Evolutionary conservation across 140 eudicot genomes (phyloP), one percentile per base, ranked within the genome.

Genomic region (Cichorium intybus): DNA sequence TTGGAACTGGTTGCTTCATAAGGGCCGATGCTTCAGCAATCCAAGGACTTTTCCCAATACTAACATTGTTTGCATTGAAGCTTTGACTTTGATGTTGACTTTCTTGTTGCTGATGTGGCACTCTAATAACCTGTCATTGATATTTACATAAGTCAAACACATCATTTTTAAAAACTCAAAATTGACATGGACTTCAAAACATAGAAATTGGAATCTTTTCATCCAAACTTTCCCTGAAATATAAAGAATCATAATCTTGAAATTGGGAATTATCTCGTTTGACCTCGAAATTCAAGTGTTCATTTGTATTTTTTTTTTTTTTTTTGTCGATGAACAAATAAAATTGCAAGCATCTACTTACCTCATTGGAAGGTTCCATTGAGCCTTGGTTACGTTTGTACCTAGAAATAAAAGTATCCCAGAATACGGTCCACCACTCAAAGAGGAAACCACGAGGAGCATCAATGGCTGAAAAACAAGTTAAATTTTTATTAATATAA

Each of bases 401-500:
- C 71, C 90, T 74, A 56, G 81, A 77, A 70, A 87, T 70, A 50
- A 78, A 87, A 10, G 75, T 64, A 54, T 83, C 95, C 95, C 95
- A 83, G 31, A 87, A 84, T 9, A 87, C 81, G 0, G 91, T 49
- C 91, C 95, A 87, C 91, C 95, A 87, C 75, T 87, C 91, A 41
- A 60, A 84, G 24, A 87, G 80, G 75, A 87, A 87, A 18, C 95
- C 91, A 3, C 84, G 86, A 1, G 92, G 92, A 54, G 86, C 86
- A 73, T 87, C 88, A 59, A 84, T 81, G 16, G 87, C 95, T 87
- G 77, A 43, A 17, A 48, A 23, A 18, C 45, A 10, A 24, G 28
- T 0, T 68, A 66, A 16, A 12, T 8, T 24, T 51, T 27, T 12
- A 29, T 39, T 23, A n/a, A 12, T 41, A 21, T 21, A 48, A 58